Evolutionary conservation across 768 basidiomycete species (phyloP).

Genomic region (Mycena floridula): DNA sequence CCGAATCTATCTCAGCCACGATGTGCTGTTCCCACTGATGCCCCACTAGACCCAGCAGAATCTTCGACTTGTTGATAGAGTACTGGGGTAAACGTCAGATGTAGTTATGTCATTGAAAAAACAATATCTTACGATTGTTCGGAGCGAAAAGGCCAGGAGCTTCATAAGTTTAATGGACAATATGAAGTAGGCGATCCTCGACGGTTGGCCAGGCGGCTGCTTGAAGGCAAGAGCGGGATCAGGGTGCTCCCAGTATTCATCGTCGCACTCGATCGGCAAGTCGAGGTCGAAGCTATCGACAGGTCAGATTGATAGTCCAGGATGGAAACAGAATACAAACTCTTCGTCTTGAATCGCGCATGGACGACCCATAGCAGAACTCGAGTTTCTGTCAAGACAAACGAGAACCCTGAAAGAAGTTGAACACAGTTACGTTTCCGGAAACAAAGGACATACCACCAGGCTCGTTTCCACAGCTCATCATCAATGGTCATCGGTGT

Average conservation of each 20-base stretch:
- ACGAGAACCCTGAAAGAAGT: conserved; percentile 7
- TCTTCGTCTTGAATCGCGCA: conserved; percentile 55
- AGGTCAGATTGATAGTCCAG: conserved; percentile 18
- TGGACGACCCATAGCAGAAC: conserved; percentile 45
- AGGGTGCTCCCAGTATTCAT: conserved; percentile 38
- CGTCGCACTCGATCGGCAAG: conserved; percentile 39
- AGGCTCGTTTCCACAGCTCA: conserved; percentile 12
- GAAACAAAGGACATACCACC: too few species aligned
- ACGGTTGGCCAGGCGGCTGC: conserved; percentile 40
- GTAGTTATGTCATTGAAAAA: conserved; percentile 2
- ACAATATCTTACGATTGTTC: conserved; percentile 29
- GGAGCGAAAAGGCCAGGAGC: conserved; percentile 39
- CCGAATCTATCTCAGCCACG: conserved; percentile 55
- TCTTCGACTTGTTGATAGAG: conserved; percentile 59
- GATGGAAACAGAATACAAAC: conserved; percentile 20
- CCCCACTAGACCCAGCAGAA: conserved; percentile 42
- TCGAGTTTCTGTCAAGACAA: conserved; percentile 12
- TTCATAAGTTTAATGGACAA: conserved; percentile 36
- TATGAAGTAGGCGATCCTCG: conserved; percentile 31
- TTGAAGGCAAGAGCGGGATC: conserved; percentile 34
- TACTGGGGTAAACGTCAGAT: conserved; percentile 38
- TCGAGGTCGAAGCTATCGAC: conserved; percentile 39
- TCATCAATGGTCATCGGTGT: conserved; percentile 4
- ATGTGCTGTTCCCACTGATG: conserved; percentile 42
- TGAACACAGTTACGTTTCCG: background rate